Conservation (phyloP, 495 filamentous ascomycete species). For the Annulohypoxylon stygium region DNA sequence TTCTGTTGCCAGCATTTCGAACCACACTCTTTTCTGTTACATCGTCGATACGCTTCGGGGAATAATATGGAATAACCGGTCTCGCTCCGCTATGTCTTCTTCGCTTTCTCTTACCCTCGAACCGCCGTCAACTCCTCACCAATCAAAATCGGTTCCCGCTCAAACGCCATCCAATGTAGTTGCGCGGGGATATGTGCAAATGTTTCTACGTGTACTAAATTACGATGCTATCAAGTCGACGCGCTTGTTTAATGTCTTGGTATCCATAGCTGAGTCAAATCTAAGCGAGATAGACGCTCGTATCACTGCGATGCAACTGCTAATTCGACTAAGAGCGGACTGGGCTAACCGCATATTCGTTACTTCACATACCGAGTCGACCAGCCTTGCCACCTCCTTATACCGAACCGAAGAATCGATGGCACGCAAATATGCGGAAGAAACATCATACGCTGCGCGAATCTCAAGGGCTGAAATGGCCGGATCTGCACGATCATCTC, state of each 20-base stretch:
- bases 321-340: slow-evolving; percentile 88
- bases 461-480: slow-evolving; percentile 54
- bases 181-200: slow-evolving; percentile 66
- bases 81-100: slow-evolving; percentile 52
- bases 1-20: slow-evolving; percentile 62
- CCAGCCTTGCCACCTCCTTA: slow-evolving; percentile 76
- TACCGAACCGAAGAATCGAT: slow-evolving; percentile 73
- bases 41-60: slow-evolving; percentile 64
- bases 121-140: slow-evolving; percentile 35
- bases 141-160: slow-evolving; percentile 37
- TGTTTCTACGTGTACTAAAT: slow-evolving; percentile 73
- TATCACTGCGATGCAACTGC: slow-evolving; percentile 82
- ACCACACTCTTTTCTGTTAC: slow-evolving; percentile 63
- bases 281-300: slow-evolving; percentile 74
- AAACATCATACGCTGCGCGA: slow-evolving; percentile 58
- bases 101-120: slow-evolving; percentile 46
- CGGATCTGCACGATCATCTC: slow-evolving; percentile 52
- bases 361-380: slow-evolving; percentile 72
- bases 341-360: slow-evolving; percentile 78
- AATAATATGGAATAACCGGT: slow-evolving; percentile 57
- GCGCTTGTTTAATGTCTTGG: slow-evolving; percentile 66
- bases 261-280: slow-evolving; percentile 69
- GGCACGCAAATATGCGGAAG: slow-evolving; percentile 64
- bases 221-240: slow-evolving; percentile 64
- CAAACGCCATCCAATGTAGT: slow-evolving; percentile 69